phyloP scores from a whole-genome alignment of 2,329 filamentous ascomycete genomes.

The Xylaria sp. region DNA sequence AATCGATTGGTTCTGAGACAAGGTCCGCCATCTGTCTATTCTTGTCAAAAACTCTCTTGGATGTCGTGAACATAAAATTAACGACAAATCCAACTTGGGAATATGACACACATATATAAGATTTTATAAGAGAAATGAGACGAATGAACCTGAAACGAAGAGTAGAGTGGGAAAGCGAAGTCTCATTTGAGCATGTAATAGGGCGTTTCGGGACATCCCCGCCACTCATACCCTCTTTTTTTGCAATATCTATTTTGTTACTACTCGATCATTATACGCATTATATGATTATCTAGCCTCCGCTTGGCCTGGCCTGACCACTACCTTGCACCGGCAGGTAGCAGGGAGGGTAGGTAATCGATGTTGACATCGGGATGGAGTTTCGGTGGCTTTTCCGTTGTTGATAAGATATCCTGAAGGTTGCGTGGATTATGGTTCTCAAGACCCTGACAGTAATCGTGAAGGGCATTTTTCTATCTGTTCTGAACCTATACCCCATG shows the following conservation, averaged over 20 bases:
- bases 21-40: neutral
- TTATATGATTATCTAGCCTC: constrained; percentile 2
- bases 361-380: constrained; percentile 7
- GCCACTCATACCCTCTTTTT: neutral
- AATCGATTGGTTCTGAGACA: neutral
- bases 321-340: neutral
- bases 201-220: neutral
- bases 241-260: constrained; percentile 14
- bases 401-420: constrained; percentile 5
- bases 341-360: neutral
- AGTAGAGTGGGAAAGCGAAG: neutral
- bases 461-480: too few relatives aligned
- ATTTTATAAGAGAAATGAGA: neutral
- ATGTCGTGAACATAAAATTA: neutral
- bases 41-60: neutral
- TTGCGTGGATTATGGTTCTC: neutral
- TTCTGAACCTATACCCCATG: constrained; percentile 21
- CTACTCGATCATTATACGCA: constrained; percentile 2
- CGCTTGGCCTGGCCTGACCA: neutral
- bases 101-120: neutral
- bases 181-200: neutral
- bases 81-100: neutral
- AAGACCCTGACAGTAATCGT: too few relatives aligned
- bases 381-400: neutral
- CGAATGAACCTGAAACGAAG: neutral